Evolutionary conservation across 2,329 filamentous ascomycete genomes (phyloP).

Genomic region (Davidsoniella virescens): DNA sequence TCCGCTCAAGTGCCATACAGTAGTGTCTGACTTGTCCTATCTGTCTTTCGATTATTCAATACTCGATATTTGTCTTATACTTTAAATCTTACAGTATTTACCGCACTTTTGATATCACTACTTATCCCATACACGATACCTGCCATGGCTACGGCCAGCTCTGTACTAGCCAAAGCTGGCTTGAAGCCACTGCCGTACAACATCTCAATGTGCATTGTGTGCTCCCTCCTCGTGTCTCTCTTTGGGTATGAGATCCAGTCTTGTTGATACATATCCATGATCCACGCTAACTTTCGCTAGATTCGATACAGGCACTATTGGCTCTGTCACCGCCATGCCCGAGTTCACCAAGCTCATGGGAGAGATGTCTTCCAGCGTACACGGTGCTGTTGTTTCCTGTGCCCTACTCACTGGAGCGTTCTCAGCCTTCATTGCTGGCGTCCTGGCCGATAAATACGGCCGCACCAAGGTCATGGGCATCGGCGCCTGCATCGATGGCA

Average conservation of each 20-base stretch:
- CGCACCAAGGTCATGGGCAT: slow-evolving; percentile 34
- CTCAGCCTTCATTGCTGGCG: slow-evolving; percentile 40
- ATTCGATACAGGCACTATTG: slow-evolving; percentile 35
- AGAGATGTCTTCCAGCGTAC: slow-evolving; percentile 34
- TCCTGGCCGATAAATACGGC: slow-evolving; percentile 36
- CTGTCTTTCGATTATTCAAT: no score
- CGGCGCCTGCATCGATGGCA: slow-evolving; percentile 34
- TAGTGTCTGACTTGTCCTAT: no score
- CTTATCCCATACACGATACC: neutral
- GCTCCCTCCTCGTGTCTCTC: slow-evolving; percentile 20
- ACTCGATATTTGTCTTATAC: neutral
- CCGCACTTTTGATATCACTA: no score
- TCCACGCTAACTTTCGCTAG: slow-evolving; percentile 8
- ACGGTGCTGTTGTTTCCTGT: slow-evolving; percentile 43
- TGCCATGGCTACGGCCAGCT: neutral
- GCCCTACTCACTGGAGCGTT: slow-evolving; percentile 43
- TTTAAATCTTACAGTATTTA: no score
- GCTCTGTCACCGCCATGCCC: slow-evolving; percentile 42
- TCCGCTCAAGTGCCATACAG: no score
- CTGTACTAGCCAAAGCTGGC: neutral
- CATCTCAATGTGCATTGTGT: slow-evolving; percentile 18
- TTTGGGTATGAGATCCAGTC: slow-evolving; percentile 17
- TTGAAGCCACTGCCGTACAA: slow-evolving; percentile 17
- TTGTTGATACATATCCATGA: neutral
- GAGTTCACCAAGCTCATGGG: slow-evolving; percentile 35